Percentiles rank a stretch among this genome's conserved stretches.
Conservation (phyloP, 768 basidiomycete genomes). For the Leccinum variicolor region DNA sequence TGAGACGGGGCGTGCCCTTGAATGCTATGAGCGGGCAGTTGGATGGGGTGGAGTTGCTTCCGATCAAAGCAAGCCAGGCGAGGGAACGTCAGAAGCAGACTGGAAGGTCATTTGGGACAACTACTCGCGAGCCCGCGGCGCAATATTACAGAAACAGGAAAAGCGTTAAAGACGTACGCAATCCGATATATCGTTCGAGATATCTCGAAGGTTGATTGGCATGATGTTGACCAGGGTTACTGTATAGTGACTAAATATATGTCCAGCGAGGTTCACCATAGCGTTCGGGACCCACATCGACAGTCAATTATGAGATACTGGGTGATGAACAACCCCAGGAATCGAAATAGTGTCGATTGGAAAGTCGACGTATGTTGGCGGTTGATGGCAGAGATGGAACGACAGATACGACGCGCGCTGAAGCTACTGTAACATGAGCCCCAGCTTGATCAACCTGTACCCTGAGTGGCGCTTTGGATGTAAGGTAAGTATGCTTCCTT, state of each 20-base stretch:
- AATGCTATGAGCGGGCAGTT: conserved; percentile 67
- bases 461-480: too few relatives aligned
- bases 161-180: neutral
- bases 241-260: neutral
- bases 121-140: conserved; percentile 48
- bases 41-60: conserved; percentile 57
- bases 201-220: neutral
- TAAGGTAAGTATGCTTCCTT: too few relatives aligned
- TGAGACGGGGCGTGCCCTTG: conserved; percentile 41
- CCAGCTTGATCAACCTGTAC: too few relatives aligned
- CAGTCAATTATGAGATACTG: neutral
- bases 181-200: neutral
- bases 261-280: neutral
- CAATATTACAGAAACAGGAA: conserved; percentile 7
- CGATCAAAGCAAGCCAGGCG: conserved; percentile 41
- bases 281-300: neutral
- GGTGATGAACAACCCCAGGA: neutral
- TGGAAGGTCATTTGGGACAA: conserved; percentile 62
- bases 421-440: too few relatives aligned
- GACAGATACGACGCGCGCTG: too few relatives aligned
- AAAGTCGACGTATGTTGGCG: too few relatives aligned
- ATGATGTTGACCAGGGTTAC: neutral
- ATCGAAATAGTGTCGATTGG: too few relatives aligned
- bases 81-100: conserved; percentile 55
- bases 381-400: too few relatives aligned